Percentiles rank a stretch among this genome's conserved stretches.
These are phyloP conservation scores for Primulina tabacum DNA, from an alignment of 257 asterid species.

Conservation along the genomic window DNA sequence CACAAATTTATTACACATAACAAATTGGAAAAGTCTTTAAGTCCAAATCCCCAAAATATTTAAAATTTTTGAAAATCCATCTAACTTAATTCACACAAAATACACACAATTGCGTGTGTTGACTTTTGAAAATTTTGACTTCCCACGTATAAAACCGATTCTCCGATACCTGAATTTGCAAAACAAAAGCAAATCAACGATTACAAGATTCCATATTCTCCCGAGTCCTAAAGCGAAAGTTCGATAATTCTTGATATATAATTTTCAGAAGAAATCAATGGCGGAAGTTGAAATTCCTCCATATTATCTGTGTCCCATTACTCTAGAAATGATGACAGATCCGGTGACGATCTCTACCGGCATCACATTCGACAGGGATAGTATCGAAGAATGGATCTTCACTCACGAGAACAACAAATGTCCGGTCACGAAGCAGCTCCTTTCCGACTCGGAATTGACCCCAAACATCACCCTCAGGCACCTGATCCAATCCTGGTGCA, in stretches of 20 bases:
- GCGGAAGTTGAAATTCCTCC: constrained; percentile 45
- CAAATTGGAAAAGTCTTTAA: not conserved
- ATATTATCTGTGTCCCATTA: constrained; percentile 46
- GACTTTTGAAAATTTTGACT: not conserved
- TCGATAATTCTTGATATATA: too few relatives aligned
- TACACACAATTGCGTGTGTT: not conserved
- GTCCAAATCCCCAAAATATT: not conserved
- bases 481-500: constrained; percentile 47
- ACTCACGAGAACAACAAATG: constrained; percentile 30
- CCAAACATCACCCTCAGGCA: constrained; percentile 48
- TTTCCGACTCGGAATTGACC: constrained; percentile 31
- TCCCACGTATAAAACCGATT: not conserved
- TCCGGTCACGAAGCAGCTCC: constrained; percentile 40
- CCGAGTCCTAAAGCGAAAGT: too few relatives aligned
- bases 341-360: constrained; percentile 49
- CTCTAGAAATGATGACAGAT: constrained; percentile 48
- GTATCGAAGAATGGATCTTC: constrained; percentile 48
- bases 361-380: constrained; percentile 47
- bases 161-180: not conserved
- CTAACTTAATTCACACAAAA: not conserved
- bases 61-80: too few relatives aligned
- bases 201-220: not conserved
- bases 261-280: constrained; percentile 12
- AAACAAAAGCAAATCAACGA: not conserved
- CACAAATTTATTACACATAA: not conserved